Percentiles rank a stretch among this genome's conserved stretches.
These are phyloP conservation scores for Daldinia bambusicola DNA, from an alignment of 495 filamentous ascomycete genomes.

Conservation along the genomic window DNA sequence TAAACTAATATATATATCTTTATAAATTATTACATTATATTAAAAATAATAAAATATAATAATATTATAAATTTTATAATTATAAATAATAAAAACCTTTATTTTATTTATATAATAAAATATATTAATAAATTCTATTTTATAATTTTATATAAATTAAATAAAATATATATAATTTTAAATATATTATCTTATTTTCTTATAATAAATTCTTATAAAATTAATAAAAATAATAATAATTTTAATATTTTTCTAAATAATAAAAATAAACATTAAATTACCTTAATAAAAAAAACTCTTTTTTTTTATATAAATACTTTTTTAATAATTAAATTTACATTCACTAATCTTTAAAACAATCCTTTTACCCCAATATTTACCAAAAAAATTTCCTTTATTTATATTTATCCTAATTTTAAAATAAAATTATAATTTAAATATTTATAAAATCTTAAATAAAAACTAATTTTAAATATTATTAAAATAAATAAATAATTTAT, in stretches of 20 bases:
- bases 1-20: slow-evolving; percentile 9
- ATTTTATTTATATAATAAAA: slow-evolving; percentile 10
- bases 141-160: slow-evolving; percentile 15
- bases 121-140: slow-evolving; percentile 18
- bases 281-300: background rate
- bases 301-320: background rate
- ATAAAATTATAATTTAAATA: slow-evolving; percentile 11
- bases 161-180: slow-evolving; percentile 14
- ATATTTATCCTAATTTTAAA: slow-evolving; percentile 11
- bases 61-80: slow-evolving; percentile 8
- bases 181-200: slow-evolving; percentile 5
- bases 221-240: slow-evolving; percentile 3
- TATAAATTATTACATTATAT: slow-evolving; percentile 9
- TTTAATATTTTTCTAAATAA: slow-evolving; percentile 10
- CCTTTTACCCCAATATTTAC: background rate
- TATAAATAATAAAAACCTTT: too few relatives aligned
- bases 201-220: background rate
- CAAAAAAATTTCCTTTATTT: too few relatives aligned
- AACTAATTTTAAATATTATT: slow-evolving; percentile 10
- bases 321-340: slow-evolving; percentile 4
- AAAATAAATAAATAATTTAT: background rate
- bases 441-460: slow-evolving; percentile 7
- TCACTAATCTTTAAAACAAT: background rate
- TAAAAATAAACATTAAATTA: slow-evolving; percentile 8
- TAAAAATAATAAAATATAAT: slow-evolving; percentile 10